Evolutionary conservation across 75 land plant species (phyloP).

Genomic region (Picea sitchensis): DNA sequence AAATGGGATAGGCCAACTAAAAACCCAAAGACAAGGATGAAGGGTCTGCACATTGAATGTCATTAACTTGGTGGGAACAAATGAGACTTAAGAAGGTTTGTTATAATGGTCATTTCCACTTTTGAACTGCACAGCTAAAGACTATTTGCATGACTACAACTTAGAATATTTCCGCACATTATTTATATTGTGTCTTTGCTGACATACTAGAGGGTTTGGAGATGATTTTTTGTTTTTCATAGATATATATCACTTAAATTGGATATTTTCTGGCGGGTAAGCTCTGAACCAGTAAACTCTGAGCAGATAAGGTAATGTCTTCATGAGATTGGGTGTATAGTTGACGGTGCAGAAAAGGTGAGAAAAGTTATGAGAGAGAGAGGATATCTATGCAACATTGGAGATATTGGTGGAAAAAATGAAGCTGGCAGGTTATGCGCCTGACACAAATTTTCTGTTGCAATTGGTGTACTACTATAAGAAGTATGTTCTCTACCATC

Average conservation of each 20-base stretch:
- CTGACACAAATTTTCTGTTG: not conserved
- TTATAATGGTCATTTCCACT: not conserved
- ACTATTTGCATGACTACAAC: not conserved
- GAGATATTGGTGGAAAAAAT: not conserved
- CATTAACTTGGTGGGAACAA: not conserved
- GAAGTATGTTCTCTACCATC: no score
- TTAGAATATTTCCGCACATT: not conserved
- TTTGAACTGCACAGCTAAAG: not conserved
- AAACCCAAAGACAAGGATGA: conserved; percentile 8
- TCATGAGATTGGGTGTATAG: no score
- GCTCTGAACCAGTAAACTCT: no score
- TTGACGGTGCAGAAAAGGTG: conserved; percentile 17
- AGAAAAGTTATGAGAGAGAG: conserved; percentile 37
- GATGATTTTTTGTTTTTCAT: no score
- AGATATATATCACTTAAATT: no score
- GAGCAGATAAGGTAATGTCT: no score
- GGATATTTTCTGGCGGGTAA: no score
- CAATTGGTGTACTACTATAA: no score
- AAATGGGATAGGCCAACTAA: conserved; percentile 4
- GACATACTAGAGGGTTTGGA: no score
- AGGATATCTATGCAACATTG: not conserved
- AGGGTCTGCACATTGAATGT: not conserved
- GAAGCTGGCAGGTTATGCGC: conserved; percentile 3
- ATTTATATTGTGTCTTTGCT: not conserved
- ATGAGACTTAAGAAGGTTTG: not conserved